Base-by-base conservation (phyloP, 2,329 filamentous ascomycete genomes). In the Fusarium sp. region DNA sequence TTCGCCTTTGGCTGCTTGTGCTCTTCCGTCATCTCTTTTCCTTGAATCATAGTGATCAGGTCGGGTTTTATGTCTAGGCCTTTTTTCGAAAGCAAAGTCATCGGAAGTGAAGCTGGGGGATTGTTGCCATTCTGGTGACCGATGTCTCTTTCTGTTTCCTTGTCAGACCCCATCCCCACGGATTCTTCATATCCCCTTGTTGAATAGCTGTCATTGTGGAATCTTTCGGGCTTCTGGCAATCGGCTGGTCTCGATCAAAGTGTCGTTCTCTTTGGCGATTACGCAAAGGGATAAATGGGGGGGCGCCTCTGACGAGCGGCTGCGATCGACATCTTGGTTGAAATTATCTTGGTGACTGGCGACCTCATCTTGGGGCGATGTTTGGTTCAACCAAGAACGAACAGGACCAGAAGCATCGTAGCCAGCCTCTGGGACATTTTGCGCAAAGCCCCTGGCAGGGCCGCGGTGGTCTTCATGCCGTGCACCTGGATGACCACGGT, bases 21-120 rank as follows among this genome's bases (percentile, higher is more conserved):
- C 39, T 13, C 18, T 52, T 25, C 30, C 13, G 9, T 30, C 39
- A 16, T 16, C 45, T 25, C 41, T 45, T 76, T 77, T 80, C 70
- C 76, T 82, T 66, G 83, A 84, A 32, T 90, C 86, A 77, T 92
- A 92, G 37, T 85, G 87, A 75, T 90, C 87, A 27, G 85, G 81
- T 60, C 85, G 87, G 18, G 89, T 92, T 80, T 88, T 93, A 72
- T 87, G 83, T 35, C 91, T 86, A 20, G 86, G 81, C 54, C 84
- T 84, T 75, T 85, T 90, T 64, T 89, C 85, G 66, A 87, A 91
- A 32, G 48, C 43, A 20, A 25, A 23, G 34, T 66, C 54, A 23
- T 50, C 35, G 16, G 74, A 64, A 3, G 35, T 11, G 13, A 57
- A 50, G 25, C 57, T 16, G 9, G 32, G 54, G 18, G 66, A 67